These are phyloP conservation scores for Mycena metata DNA, from an alignment of 768 basidiomycete genomes.

Conservation along the genomic window DNA sequence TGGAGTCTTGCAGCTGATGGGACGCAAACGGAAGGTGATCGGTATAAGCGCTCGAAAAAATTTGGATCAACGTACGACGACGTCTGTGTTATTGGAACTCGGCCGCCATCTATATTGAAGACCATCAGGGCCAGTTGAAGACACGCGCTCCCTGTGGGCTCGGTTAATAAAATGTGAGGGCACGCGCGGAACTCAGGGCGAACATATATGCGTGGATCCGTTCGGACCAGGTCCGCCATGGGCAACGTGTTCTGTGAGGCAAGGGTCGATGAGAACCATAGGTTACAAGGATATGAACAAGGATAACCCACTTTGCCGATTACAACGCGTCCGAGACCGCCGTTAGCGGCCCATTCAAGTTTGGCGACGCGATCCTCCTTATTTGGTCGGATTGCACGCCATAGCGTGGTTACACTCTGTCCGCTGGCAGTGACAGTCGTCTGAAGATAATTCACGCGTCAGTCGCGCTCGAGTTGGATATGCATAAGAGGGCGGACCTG, in stretches of 20 bases:
- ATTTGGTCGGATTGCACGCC: conserved; percentile 84
- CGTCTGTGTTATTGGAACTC: conserved; percentile 67
- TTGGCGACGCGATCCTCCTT: conserved; percentile 91
- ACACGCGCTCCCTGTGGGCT: conserved; percentile 68
- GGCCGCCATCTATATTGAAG: conserved; percentile 85
- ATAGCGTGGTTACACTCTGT: conserved; percentile 81
- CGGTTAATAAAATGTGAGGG: conserved; percentile 25
- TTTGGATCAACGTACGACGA: conserved; percentile 63
- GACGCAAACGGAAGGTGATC: conserved; percentile 36
- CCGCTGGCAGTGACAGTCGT: conserved; percentile 74
- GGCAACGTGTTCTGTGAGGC: conserved; percentile 74
- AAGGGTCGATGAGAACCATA: conserved; percentile 42
- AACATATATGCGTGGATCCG: conserved; percentile 74
- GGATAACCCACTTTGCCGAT: conserved; percentile 78
- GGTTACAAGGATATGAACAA: conserved; percentile 33
- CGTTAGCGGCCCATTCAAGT: conserved; percentile 88
- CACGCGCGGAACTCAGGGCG: conserved; percentile 37
- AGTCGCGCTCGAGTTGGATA: conserved; percentile 25
- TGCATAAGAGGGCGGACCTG: conserved; percentile 61
- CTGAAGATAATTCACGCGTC: conserved; percentile 57
- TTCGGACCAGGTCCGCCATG: conserved; percentile 86
- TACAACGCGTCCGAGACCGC: conserved; percentile 85
- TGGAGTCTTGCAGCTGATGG: conserved; percentile 78
- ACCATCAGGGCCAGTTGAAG: conserved; percentile 89
- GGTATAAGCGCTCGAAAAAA: conserved; percentile 33